Base-by-base conservation (phyloP, 2,329 filamentous ascomycete genomes). In the Nemania diffusa region DNA sequence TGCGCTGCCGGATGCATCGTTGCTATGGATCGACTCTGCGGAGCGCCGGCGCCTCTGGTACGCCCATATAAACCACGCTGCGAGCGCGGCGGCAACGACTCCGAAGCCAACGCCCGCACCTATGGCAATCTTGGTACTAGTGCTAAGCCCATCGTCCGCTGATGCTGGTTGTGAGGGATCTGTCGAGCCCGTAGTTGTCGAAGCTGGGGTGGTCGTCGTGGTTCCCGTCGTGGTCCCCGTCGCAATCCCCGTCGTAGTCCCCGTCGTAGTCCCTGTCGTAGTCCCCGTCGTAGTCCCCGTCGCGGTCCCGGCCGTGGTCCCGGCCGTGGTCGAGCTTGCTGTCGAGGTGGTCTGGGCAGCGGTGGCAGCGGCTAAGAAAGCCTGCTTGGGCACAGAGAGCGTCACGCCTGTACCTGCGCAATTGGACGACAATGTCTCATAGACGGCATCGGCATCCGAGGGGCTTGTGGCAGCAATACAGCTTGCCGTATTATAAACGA, bases 391-490 rank as follows among this genome's bases (percentile, higher is more conserved):
- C 0, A 88, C 72, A 27, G 72, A 73, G 22, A 87, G 73, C 0
- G 81, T 81, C 7, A 83, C 84, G 2, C 78, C 73, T 0, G 83
- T 84, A 26, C 78, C 74, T 2, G 74, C 70, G 72, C 85, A 88
- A 11, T 84, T 82, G 15, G 71, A 71, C 2, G 72, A 67, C 78
- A 87, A 80, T 3, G 76, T 82, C 6, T 75, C 72, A 70, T 84
- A 87, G 17, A 84, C 83, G 17, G 73, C 63, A 15, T 75, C 68
- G 5, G 86, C 69, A 51, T 86, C 82, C 24, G 24, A 70, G 0
- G 75, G 72, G 48, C 78, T 79, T 2, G 73, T 40, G 17, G 72
- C 65, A 7, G 81, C 84, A 13, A 88, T 73, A 69, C 85, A 88
- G 13, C 68, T 70, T 2, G 85, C 85, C 1, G 83, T 73, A 37